Evolutionary conservation across 305 asterid genomes (phyloP).

Genomic region (Fraxinus platypoda): DNA sequence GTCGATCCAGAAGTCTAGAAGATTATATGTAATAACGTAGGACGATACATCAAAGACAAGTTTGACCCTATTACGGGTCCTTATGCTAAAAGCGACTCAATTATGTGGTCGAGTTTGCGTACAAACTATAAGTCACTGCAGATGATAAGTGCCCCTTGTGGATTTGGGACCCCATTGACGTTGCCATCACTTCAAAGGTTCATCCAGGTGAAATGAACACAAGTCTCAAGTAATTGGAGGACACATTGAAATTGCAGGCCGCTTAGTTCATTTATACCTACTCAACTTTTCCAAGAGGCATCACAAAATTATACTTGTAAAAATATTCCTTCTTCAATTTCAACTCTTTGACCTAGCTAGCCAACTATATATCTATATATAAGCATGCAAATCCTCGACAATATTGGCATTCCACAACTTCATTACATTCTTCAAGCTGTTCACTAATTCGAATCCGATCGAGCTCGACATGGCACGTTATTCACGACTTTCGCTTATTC

Average conservation of each 20-base stretch:
- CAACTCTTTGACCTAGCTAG: neutral
- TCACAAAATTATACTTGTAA: neutral
- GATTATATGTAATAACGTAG: too few species aligned
- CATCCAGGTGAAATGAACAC: neutral
- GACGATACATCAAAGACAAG: too few species aligned
- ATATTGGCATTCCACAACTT: neutral
- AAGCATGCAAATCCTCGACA: neutral
- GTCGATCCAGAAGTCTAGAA: too few species aligned
- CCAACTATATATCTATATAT: neutral
- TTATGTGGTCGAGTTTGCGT: neutral
- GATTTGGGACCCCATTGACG: neutral
- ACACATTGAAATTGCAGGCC: neutral
- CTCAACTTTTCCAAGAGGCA: neutral
- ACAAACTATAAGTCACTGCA: neutral
- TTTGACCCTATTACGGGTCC: neutral
- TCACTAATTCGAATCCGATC: neutral
- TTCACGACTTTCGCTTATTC: neutral
- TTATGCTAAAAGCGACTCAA: neutral
- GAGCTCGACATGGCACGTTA: slow-evolving; percentile 1
- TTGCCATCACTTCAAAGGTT: neutral
- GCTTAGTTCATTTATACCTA: neutral
- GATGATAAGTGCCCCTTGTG: neutral
- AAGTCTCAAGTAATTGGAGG: neutral
- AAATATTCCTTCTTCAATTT: neutral
- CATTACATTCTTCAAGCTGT: neutral